phyloP scores from a whole-genome alignment of 352 stramenopile genomes.

The Phytophthora sp. region DNA sequence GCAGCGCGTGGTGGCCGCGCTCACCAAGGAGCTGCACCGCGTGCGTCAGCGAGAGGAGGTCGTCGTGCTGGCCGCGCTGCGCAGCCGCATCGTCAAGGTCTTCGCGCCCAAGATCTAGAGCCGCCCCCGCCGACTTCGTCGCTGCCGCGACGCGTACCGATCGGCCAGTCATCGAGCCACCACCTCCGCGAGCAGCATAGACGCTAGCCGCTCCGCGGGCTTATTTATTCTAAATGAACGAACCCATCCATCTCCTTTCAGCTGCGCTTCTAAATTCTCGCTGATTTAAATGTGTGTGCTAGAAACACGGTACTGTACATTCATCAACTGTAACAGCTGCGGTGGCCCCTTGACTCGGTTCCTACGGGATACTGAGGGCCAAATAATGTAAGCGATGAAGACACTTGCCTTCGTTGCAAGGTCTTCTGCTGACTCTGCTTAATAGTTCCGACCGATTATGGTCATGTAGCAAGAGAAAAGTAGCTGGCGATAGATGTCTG shows the following conservation, averaged over 20 bases:
- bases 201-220: conserved; percentile 9
- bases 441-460: too few relatives aligned
- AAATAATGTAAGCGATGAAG: too few relatives aligned
- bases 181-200: conserved; percentile 10
- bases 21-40: conserved; percentile 47
- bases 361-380: too few relatives aligned
- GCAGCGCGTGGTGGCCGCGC: conserved; percentile 42
- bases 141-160: conserved; percentile 17
- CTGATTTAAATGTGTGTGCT: conserved; percentile 29
- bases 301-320: too few relatives aligned
- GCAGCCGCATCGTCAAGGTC: conserved; percentile 59
- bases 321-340: too few relatives aligned
- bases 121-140: conserved; percentile 8
- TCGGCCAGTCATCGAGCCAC: conserved; percentile 1
- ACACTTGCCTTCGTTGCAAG: too few relatives aligned
- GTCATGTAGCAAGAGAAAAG: too few relatives aligned
- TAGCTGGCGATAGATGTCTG: too few relatives aligned
- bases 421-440: too few relatives aligned
- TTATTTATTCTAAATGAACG: conserved; percentile 36
- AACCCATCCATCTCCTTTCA: conserved; percentile 4
- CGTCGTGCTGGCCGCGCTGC: conserved; percentile 58
- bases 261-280: conserved; percentile 14
- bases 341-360: too few relatives aligned
- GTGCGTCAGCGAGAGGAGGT: conserved; percentile 56
- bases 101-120: conserved; percentile 48